Evolutionary conservation across 2,329 filamentous ascomycete species (phyloP).

Genomic region (Sclerotinia nivalis): DNA sequence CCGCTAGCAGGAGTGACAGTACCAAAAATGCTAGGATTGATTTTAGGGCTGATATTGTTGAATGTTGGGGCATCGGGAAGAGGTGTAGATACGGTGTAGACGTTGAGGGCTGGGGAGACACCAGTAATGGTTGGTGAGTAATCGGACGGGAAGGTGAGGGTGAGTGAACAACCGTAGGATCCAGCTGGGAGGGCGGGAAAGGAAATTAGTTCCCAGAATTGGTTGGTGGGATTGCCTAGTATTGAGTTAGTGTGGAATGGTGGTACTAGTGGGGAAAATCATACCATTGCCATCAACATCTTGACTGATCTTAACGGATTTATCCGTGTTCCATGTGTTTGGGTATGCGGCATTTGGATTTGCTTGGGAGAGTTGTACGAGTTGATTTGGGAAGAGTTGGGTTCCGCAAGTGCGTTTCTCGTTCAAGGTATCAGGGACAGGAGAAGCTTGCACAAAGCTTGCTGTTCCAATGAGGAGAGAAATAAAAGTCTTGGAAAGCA

Average conservation of each 20-base stretch:
- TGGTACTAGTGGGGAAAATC: background rate
- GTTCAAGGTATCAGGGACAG: background rate
- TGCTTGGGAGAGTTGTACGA: slow-evolving; percentile 19
- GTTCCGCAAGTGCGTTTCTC: slow-evolving; percentile 18
- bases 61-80: slow-evolving; percentile 17
- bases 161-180: slow-evolving; percentile 19
- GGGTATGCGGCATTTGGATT: slow-evolving; percentile 2
- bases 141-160: slow-evolving; percentile 6
- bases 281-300: slow-evolving; percentile 10
- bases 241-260: background rate
- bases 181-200: slow-evolving; percentile 6
- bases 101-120: slow-evolving; percentile 17
- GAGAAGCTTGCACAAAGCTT: slow-evolving; percentile 15
- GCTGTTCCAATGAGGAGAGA: background rate
- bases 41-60: slow-evolving; percentile 17
- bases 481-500: slow-evolving; percentile 10
- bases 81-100: slow-evolving; percentile 21
- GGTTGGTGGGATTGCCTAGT: background rate
- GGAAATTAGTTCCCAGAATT: slow-evolving; percentile 8
- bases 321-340: slow-evolving; percentile 15
- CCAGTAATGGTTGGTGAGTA: slow-evolving; percentile 1
- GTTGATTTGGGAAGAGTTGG: slow-evolving; percentile 10
- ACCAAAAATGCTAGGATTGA: slow-evolving; percentile 19
- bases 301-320: slow-evolving; percentile 13
- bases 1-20: slow-evolving; percentile 21